Evolutionary conservation across 164 flowering plant genomes (phyloP).

Genomic region (Stephania japonica): DNA sequence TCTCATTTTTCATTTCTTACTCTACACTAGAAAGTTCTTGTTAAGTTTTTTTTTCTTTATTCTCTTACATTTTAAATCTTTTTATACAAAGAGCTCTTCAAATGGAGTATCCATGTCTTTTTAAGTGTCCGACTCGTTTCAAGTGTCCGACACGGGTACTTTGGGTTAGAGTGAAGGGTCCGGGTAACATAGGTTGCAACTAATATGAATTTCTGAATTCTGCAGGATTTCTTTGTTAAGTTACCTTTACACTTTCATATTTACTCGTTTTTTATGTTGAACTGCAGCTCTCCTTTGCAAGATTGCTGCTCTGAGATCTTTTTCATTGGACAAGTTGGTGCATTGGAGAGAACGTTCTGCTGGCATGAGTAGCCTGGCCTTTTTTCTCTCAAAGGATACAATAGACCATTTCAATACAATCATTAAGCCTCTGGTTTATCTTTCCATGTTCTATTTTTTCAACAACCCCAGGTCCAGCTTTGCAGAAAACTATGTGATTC

Average conservation of each 20-base stretch:
- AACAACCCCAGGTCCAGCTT: slow-evolving; percentile 92
- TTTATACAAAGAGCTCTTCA: too few species aligned
- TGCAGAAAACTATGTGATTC: slow-evolving; percentile 63
- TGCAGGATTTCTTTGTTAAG: not conserved
- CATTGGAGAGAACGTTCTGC: slow-evolving; percentile 89
- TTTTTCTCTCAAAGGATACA: slow-evolving; percentile 83
- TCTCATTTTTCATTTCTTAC: too few species aligned
- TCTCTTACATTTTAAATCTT: too few species aligned
- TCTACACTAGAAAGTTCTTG: too few species aligned
- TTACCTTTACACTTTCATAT: slow-evolving; percentile 7
- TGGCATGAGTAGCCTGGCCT: slow-evolving; percentile 88
- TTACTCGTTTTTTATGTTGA: slow-evolving; percentile 12
- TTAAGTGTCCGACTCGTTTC: too few species aligned
- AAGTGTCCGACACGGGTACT: too few species aligned
- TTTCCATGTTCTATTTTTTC: slow-evolving; percentile 96
- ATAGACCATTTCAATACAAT: slow-evolving; percentile 77
- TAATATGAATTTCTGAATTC: not conserved
- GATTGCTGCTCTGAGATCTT: slow-evolving; percentile 88
- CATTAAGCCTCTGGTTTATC: slow-evolving; percentile 85
- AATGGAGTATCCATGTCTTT: too few species aligned
- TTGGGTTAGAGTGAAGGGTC: too few species aligned
- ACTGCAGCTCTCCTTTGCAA: slow-evolving; percentile 78
- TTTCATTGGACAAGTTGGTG: slow-evolving; percentile 76
- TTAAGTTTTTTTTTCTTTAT: too few species aligned
- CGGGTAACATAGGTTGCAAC: too few species aligned